Percentiles rank a stretch among this genome's conserved stretches.
These are phyloP conservation scores for Coriolopsis trogii DNA, from an alignment of 1,284 basidiomycete species.

Conservation along the genomic window DNA sequence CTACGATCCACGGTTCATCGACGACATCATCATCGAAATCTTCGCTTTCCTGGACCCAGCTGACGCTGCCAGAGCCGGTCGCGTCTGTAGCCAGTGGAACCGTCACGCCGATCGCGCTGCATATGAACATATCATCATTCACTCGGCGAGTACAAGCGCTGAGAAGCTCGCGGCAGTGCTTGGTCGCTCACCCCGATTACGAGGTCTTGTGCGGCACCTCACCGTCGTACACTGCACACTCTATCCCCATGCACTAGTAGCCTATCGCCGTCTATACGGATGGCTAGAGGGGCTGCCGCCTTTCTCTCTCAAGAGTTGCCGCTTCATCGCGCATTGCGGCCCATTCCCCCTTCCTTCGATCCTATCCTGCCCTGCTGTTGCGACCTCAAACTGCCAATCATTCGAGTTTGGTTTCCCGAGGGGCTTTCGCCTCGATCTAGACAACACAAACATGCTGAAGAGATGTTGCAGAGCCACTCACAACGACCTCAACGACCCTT, in stretches of 20 bases:
- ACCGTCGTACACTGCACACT: not conserved
- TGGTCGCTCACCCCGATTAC: not conserved
- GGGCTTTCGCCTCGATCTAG: no score
- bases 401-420: no score
- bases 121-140: not conserved
- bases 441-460: no score
- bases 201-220: not conserved
- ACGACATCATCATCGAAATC: not conserved
- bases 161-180: not conserved
- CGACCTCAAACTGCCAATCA: no score
- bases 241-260: not conserved
- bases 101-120: not conserved
- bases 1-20: not conserved
- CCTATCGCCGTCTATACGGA: not conserved
- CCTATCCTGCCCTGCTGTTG: no score
- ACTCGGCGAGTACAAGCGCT: not conserved
- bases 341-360: no score
- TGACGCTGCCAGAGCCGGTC: not conserved
- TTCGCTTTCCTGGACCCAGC: not conserved
- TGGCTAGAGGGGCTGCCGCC: not conserved
- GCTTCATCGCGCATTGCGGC: no score
- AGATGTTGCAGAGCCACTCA: no score
- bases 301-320: no score
- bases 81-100: constrained; percentile 1
- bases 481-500: no score